Percentiles rank a stretch among this genome's conserved stretches.
phyloP scores from a whole-genome alignment of 768 basidiomycete species.

The Boletus speciosus region DNA sequence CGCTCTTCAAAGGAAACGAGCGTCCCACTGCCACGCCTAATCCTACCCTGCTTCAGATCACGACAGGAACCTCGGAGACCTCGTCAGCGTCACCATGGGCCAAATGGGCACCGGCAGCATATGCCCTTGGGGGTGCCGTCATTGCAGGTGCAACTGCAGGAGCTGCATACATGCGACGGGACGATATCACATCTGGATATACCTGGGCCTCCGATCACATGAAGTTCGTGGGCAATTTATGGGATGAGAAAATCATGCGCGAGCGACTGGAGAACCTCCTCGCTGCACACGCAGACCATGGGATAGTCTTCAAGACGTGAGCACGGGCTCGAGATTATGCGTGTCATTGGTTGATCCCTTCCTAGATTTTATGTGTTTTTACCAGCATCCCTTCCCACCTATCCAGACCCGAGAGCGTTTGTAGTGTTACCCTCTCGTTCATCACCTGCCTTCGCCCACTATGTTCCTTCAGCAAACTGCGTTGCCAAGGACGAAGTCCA shows the following conservation, averaged over 20 bases:
- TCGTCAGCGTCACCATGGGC: conserved; percentile 43
- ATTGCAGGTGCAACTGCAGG: conserved; percentile 83
- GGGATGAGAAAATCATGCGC: conserved; percentile 68
- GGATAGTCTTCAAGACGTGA: conserved; percentile 71
- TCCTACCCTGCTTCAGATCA: conserved; percentile 30
- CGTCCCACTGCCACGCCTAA: conserved; percentile 29
- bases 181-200: conserved; percentile 68
- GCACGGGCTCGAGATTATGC: conserved; percentile 26
- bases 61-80: conserved; percentile 24
- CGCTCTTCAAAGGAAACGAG: conserved; percentile 50
- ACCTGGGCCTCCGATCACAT: conserved; percentile 83
- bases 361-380: conserved; percentile 76
- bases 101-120: conserved; percentile 68
- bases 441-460: conserved; percentile 49
- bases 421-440: conserved; percentile 61
- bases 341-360: conserved; percentile 1
- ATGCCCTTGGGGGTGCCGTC: conserved; percentile 68
- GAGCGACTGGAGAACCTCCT: conserved; percentile 61
- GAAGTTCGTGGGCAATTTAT: conserved; percentile 82
- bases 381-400: conserved; percentile 61
- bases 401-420: conserved; percentile 66
- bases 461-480: conserved; percentile 62
- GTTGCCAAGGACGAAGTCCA: conserved; percentile 72
- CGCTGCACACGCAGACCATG: conserved; percentile 54
- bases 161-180: conserved; percentile 77